Percentiles rank a stretch among this genome's conserved stretches.
These are phyloP conservation scores for Westerdykella ornata DNA, from an alignment of 2,329 filamentous ascomycete species.

Conservation along the genomic window DNA sequence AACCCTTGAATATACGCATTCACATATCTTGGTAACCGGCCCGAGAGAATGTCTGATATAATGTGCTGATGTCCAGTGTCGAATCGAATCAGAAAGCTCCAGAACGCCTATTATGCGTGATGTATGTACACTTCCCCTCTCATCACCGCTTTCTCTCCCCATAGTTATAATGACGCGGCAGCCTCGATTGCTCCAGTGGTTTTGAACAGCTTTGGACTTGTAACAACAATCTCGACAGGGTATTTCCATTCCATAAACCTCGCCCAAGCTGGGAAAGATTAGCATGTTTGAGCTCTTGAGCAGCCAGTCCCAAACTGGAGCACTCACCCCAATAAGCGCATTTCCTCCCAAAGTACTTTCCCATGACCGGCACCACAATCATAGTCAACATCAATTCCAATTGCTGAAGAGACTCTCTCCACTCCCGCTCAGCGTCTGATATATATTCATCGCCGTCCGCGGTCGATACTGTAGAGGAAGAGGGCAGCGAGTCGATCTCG, in stretches of 20 bases:
- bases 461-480: constrained; percentile 46
- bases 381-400: constrained; percentile 88
- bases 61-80: no score
- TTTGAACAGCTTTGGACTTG: constrained; percentile 43
- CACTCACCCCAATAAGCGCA: constrained; percentile 91
- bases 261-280: constrained; percentile 64
- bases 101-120: constrained; percentile 6
- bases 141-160: not conserved
- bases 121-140: not conserved
- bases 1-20: no score
- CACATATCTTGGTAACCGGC: no score
- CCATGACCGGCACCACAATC: constrained; percentile 87
- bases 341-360: constrained; percentile 90
- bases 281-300: not conserved
- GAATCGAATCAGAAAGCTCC: no score
- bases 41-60: no score
- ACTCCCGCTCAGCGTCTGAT: constrained; percentile 88
- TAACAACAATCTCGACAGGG: constrained; percentile 61
- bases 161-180: constrained; percentile 39
- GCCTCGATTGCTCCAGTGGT: constrained; percentile 43
- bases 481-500: constrained; percentile 47
- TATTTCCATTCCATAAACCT: constrained; percentile 95
- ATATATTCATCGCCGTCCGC: constrained; percentile 53
- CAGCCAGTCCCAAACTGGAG: constrained; percentile 1
- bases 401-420: constrained; percentile 90